Percentiles rank a stretch among this genome's conserved stretches.
Evolutionary conservation across 2,329 filamentous ascomycete species (phyloP).

Genomic region (Akanthomyces lecanii): DNA sequence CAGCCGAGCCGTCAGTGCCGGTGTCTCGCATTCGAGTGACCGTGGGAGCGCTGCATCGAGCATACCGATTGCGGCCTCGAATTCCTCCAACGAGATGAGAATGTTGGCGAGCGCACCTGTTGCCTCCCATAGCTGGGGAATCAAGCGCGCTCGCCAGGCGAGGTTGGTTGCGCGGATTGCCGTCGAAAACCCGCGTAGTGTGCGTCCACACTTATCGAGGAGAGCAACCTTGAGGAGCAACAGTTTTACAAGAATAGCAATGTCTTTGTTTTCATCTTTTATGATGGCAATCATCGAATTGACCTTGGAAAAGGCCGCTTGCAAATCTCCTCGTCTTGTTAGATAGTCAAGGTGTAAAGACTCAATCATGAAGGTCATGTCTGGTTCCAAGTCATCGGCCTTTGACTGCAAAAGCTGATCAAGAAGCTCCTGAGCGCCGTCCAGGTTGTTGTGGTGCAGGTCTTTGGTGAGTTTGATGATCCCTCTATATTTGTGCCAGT

Average conservation of each 20-base stretch:
- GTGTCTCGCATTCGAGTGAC: conserved; percentile 66
- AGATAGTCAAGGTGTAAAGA: conserved; percentile 50
- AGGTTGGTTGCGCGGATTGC: conserved; percentile 71
- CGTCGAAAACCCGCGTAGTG: conserved; percentile 72
- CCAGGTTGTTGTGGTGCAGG: conserved; percentile 51
- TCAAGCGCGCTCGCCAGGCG: conserved; percentile 63
- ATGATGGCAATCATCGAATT: conserved; percentile 40
- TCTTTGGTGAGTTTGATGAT: conserved; percentile 62
- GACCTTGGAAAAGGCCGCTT: conserved; percentile 45
- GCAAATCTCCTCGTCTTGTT: conserved; percentile 43
- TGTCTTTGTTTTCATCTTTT: conserved; percentile 44
- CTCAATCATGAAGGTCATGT: conserved; percentile 48
- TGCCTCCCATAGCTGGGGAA: conserved; percentile 69
- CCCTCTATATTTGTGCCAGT: conserved; percentile 63
- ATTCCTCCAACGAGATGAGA: conserved; percentile 67
- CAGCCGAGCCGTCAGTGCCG: conserved; percentile 57
- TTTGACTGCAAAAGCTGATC: conserved; percentile 50
- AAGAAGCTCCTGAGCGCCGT: conserved; percentile 48
- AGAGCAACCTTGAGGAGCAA: conserved; percentile 70
- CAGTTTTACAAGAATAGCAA: conserved; percentile 65
- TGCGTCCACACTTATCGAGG: conserved; percentile 62
- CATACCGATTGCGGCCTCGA: conserved; percentile 59
- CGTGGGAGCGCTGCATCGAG: conserved; percentile 69
- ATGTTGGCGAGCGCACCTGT: conserved; percentile 64
- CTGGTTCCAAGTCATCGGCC: conserved; percentile 47